Percentiles rank a stretch among this genome's conserved stretches.
These are phyloP conservation scores for Dalbergia oliveri DNA, from an alignment of 306 rosid genomes.

Conservation along the genomic window DNA sequence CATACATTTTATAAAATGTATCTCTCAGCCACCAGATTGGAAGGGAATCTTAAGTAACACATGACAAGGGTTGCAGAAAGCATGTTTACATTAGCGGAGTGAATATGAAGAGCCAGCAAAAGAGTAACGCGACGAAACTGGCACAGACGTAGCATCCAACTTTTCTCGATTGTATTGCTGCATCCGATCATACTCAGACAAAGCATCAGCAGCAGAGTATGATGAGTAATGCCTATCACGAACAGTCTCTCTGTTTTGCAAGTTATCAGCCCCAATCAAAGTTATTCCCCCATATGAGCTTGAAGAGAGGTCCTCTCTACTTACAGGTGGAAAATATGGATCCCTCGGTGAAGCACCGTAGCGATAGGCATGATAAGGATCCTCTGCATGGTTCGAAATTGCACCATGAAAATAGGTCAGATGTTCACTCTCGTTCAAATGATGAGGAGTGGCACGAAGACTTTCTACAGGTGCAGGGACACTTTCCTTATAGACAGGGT, in stretches of 20 bases:
- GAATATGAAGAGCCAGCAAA: slow-evolving; percentile 60
- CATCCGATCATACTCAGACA: slow-evolving; percentile 50
- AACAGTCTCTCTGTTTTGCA: slow-evolving; percentile 59
- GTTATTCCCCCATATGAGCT: slow-evolving; percentile 61
- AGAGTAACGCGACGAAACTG: slow-evolving; percentile 70
- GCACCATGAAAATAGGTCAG: slow-evolving; percentile 50
- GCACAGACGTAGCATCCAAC: slow-evolving; percentile 48
- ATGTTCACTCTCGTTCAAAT: slow-evolving; percentile 60
- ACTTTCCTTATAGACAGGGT: slow-evolving; percentile 47
- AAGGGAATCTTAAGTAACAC: neutral
- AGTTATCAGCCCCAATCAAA: slow-evolving; percentile 47
- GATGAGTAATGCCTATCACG: slow-evolving; percentile 65
- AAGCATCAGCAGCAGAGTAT: slow-evolving; percentile 61
- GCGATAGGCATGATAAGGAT: slow-evolving; percentile 55
- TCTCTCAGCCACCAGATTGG: neutral
- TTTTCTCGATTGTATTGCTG: slow-evolving; percentile 43
- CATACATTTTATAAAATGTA: neutral
- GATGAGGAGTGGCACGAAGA: slow-evolving; percentile 50
- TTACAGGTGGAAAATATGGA: slow-evolving; percentile 45
- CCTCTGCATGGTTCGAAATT: slow-evolving; percentile 54
- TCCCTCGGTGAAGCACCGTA: slow-evolving; percentile 54
- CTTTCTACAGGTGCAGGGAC: slow-evolving; percentile 55
- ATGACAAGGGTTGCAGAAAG: neutral
- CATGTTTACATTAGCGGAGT: slow-evolving; percentile 44
- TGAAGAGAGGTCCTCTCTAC: slow-evolving; percentile 63